Conservation (phyloP, 257 asterid genomes). For the Pogostemon cablin region DNA sequence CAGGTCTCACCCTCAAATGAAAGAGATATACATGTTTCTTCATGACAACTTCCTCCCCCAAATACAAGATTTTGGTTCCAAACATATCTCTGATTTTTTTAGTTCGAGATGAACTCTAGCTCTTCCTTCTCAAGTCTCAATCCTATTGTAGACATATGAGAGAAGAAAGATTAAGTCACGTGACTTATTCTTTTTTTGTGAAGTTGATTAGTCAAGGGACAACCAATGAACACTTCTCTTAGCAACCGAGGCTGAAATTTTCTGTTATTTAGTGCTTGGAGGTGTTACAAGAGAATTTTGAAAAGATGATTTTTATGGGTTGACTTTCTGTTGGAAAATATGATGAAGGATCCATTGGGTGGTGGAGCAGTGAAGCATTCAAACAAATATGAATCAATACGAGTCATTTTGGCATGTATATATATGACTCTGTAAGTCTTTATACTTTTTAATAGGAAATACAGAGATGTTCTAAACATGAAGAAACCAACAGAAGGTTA, state of each 20-base stretch:
- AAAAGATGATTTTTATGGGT: not conserved
- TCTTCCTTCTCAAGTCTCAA: not conserved
- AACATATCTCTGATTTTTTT: not conserved
- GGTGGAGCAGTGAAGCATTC: not conserved
- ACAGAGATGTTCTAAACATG: not conserved
- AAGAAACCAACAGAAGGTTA: not conserved
- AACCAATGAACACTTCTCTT: not conserved
- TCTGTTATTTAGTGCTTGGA: not conserved
- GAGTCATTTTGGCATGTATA: not conserved
- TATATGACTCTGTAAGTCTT: not conserved
- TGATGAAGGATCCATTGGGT: not conserved
- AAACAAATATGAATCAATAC: not conserved
- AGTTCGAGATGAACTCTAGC: constrained; percentile 20
- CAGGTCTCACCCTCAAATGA: constrained; percentile 53
- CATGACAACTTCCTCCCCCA: constrained; percentile 46
- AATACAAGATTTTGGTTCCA: constrained; percentile 43
- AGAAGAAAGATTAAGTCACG: constrained; percentile 9
- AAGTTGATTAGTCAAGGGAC: not conserved
- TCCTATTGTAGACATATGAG: not conserved
- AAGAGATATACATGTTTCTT: constrained; percentile 48
- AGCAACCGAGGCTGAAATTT: constrained; percentile 4
- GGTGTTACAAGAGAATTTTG: not conserved
- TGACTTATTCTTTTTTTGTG: not conserved
- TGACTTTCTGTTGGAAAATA: not conserved
- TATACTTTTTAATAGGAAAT: not conserved